phyloP scores from a whole-genome alignment of 805 yeast genomes.

The Kazachstania bromeliacearum region DNA sequence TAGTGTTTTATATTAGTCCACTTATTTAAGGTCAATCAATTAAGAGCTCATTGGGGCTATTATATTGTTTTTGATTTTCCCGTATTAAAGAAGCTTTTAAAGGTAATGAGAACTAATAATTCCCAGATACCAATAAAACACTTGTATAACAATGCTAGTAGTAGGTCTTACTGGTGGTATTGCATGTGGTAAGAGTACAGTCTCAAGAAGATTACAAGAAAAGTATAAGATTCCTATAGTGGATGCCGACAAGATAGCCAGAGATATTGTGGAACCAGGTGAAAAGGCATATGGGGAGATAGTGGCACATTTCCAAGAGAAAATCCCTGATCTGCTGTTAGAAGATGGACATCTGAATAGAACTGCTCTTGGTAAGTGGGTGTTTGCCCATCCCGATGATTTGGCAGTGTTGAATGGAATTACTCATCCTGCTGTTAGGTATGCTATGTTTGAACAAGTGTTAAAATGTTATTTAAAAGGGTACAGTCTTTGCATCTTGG shows the following conservation, averaged over 20 bases:
- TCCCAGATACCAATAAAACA: no score
- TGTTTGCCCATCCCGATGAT: conserved; percentile 59
- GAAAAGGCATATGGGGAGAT: conserved; percentile 58
- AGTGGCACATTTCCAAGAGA: conserved; percentile 46
- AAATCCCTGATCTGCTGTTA: conserved; percentile 39
- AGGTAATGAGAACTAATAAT: no score
- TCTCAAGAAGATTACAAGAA: conserved; percentile 48
- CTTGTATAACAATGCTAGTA: conserved; percentile 50
- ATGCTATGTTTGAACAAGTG: conserved; percentile 50
- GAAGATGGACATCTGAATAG: conserved; percentile 48
- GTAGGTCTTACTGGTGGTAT: conserved; percentile 97
- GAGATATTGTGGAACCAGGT: conserved; percentile 78
- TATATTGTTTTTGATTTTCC: background rate
- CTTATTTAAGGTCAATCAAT: no score
- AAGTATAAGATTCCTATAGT: conserved; percentile 49
- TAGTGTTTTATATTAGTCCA: no score
- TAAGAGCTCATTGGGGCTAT: no score
- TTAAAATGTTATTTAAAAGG: conserved; percentile 50
- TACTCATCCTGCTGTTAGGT: conserved; percentile 78
- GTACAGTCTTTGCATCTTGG: conserved; percentile 57
- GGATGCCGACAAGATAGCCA: conserved; percentile 88
- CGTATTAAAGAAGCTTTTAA: background rate
- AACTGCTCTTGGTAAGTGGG: conserved; percentile 63
- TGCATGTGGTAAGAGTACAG: conserved; percentile 94
- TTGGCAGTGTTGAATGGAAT: conserved; percentile 56